Base-by-base conservation (phyloP, 805 yeast species). In the Metschnikowia cubensis region DNA sequence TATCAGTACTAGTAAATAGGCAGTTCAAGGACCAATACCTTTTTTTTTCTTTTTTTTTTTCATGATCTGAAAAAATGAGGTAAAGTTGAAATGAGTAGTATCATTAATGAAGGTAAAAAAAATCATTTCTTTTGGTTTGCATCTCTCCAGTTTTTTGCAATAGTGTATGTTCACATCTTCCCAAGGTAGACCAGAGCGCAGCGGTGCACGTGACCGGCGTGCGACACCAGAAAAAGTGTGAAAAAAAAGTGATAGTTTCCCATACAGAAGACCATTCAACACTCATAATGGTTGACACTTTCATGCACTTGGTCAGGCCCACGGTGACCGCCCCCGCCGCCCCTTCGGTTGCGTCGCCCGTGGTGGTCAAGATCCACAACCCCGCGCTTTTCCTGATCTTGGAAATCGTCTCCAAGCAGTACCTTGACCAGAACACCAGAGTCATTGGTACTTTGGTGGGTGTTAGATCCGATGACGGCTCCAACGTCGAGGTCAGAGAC, bases 381-480 rank as follows among this genome's bases (percentile, higher is more conserved):
- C 75, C 88, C 47, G 92, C 94, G 4, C 73, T 86, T 47, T 80
- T 89, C 69, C 87, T 84, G 66, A 78, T 89, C 51, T 75, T 89
- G 54, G 94, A 89, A 64, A 83, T 87, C 54, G 87, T 69, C 68
- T 81, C 81, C 71, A 67, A 74, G 73, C 64, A 80, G 59, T 66
- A 65, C 35, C 66, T 71, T 50, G 63, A 67, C 39, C 54, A 58
- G 41, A 63, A 78, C 55, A 71, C 74, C 56, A 79, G 94, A 66
- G 81, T 85, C 53, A 83, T 89, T 58, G 96, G 96, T 53, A 87
- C 96, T 13, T 76, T 89, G 52, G 73, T 89, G 42, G 96, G 96
- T 33, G 69, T 78, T 43, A 79, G 96, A 66, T 84, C 91, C 22
- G 96, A 89, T 53, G 96, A 89, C 64, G 95, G 95, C 13, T 71